Conservation (phyloP, 2,329 filamentous ascomycete species). For the Aspergillus sp. region DNA sequence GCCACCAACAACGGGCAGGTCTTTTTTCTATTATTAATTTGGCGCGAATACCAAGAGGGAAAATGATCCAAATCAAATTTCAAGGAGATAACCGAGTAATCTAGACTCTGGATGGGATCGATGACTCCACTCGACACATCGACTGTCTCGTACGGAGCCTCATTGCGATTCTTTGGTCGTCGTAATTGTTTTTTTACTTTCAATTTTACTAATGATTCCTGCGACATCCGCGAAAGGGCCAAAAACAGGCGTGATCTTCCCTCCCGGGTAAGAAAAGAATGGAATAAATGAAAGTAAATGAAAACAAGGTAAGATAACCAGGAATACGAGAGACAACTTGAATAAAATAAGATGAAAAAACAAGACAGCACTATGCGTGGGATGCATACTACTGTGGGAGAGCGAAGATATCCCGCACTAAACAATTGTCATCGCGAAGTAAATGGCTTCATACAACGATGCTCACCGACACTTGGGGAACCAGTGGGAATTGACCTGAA, state of each 20-base stretch:
- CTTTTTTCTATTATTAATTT: not conserved
- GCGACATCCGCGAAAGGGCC: not conserved
- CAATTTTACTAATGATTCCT: not conserved
- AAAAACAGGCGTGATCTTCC: not conserved
- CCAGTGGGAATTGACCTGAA: not conserved
- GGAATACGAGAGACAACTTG: not conserved
- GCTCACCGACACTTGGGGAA: conserved; percentile 3
- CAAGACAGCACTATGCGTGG: not conserved
- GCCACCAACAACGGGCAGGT: not conserved
- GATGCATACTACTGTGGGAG: not conserved
- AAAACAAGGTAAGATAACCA: not conserved
- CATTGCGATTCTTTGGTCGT: not conserved
- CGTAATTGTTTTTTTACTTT: not conserved
- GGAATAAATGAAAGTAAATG: not conserved
- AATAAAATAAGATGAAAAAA: not conserved
- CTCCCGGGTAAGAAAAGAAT: not conserved
- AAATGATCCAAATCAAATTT: not conserved
- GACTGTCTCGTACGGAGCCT: not conserved
- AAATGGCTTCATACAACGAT: not conserved
- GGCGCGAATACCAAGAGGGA: not conserved
- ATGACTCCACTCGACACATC: not conserved
- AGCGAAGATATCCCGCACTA: not conserved
- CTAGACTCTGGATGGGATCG: not conserved
- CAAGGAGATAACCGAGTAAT: not conserved
- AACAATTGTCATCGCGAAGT: not conserved